Base-by-base conservation (phyloP, 257 asterid genomes). In the Leptodermis oblonga region DNA sequence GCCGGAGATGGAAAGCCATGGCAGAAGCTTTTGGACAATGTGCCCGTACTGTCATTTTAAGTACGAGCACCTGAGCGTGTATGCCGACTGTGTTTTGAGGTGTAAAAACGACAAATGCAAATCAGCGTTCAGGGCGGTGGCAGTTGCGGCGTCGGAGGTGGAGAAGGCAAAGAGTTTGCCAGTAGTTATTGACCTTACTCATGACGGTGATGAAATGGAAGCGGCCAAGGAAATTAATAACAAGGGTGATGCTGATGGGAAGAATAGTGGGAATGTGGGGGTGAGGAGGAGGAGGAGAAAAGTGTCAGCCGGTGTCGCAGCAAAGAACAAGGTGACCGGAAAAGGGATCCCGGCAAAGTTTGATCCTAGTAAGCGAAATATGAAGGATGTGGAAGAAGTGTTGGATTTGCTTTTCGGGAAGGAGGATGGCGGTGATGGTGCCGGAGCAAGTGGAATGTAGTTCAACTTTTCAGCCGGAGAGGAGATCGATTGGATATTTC, bases 31-130 rank as follows among this genome's bases (percentile, higher is more conserved):
- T 69, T 87, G 95, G 95, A 86, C 95, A 3, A 65, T 78, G 61
- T 90, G 95, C 74, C 89, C 95, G 30, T 84, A 84, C 58, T 90
- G 95, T 76, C 81, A 79, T 39, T 75, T 74, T 65, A 77, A 82
- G 17, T 86, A 82, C 46, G 89, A 90, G 78, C 83, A 79, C 48
- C 82, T 62, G 10, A 76, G 52, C 25, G 73, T 51, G 73, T 87
- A 64, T 46, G 75, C 71, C 73, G 81, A 77, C 7, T 82, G 92
- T 66, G 71, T 72, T 46, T 10, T 89, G 83, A 83, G 81, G 81
- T 89, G 95, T 74, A 70, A 68, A 73, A 90, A 90, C 58, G 81
- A 9, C 52, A 73, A 58, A 4, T 90, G 95, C 70, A 61, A 73
- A 15, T 74, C 81, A 65, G 84, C 76, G 73, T 69, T 81, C 67